Evolutionary conservation across 1,139 yeast species (phyloP), one percentile per base, ranked within the genome.

Genomic region (Saccharomyces hybrid): DNA sequence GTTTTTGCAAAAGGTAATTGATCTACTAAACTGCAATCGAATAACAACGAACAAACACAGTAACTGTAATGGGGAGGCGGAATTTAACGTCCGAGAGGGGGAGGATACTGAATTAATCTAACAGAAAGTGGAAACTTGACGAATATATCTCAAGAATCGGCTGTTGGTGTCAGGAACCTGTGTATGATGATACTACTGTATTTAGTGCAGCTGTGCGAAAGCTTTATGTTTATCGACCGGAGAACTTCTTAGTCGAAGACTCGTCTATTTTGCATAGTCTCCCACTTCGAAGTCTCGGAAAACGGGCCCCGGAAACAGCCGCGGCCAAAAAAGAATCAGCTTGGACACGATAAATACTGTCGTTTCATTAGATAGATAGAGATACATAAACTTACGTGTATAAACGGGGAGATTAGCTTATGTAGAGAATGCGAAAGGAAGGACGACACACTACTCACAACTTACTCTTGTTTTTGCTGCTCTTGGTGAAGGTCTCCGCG

Each of bases 401-500:
- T 16, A 38, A 11, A 38, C 7, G 44, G 25, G 2, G n/a, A 59
- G 23, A 20, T 20, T 16, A 16, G 16, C 16, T 16, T 16, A 16
- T 16, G 16, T 16, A 16, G 16, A 16, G 16, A 16, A 16, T 16
- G 16, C 16, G 16, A 16, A 16, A 16, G 16, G 16, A 16, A 16
- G 16, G 16, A 16, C 16, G 16, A 16, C 16, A 16, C 16, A 16
- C 16, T 16, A 16, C 23, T 20, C 56, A 71, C 52, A 74, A 59
- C 59, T 76, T 76, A 32, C 72, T 59, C 59, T 72, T 67, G 14
- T 68, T 56, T 16, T 49, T 49, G 38, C 51, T 34, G 11, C 38
- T 47, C 34, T 29, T 55, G 1, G 72, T 70, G 58, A 77, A 76
- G 16, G 67, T 67, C 34, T 68, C 67, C 1, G 84, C 85, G 61